A percentile compares a stretch with the other conserved stretches of the same genome.
phyloP scores from a whole-genome alignment of 2,329 filamentous ascomycete species.

The Arthroderma uncinatum region DNA sequence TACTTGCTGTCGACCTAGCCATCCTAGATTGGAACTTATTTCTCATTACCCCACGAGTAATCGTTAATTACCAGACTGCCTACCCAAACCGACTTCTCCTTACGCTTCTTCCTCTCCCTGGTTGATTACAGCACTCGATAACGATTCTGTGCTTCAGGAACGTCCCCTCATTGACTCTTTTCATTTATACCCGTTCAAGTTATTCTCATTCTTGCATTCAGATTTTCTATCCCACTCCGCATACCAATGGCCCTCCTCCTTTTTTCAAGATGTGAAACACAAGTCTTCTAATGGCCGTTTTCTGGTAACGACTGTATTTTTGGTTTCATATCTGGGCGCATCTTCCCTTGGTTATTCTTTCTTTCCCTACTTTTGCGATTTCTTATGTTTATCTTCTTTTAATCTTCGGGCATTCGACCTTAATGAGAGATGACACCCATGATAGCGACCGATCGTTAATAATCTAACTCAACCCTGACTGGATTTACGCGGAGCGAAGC shows the following conservation, averaged over 20 bases:
- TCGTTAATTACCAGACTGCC: background rate
- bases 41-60: background rate
- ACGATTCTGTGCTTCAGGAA: background rate
- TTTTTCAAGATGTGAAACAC: background rate
- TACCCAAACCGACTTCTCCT: background rate
- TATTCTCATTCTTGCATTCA: background rate
- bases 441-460: conserved; percentile 3
- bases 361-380: background rate
- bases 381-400: background rate
- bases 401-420: background rate
- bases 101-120: background rate
- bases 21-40: background rate
- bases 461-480: background rate
- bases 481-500: background rate
- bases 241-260: background rate
- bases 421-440: conserved; percentile 5
- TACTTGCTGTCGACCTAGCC: background rate
- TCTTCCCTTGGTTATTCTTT: background rate
- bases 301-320: conserved; percentile 3
- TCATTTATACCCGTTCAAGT: background rate
- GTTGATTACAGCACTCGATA: background rate
- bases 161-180: background rate
- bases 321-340: background rate
- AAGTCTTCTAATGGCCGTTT: background rate
- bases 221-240: background rate